Evolutionary conservation across 257 asterid species (phyloP).

Genomic region (Nicotiana obtusifolia): DNA sequence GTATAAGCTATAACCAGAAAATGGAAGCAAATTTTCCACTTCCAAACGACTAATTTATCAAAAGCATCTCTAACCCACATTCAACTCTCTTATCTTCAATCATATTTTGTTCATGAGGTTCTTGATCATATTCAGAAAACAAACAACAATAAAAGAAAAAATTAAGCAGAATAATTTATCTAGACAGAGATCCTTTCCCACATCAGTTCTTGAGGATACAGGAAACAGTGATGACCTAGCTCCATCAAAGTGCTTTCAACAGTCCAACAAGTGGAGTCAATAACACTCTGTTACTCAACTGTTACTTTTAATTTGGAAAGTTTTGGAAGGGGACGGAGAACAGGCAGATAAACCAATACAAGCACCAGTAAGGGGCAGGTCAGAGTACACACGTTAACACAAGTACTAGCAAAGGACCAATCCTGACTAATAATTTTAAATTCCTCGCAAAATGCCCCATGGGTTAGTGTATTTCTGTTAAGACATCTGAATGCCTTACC

Average conservation of each 20-base stretch:
- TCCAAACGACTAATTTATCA: not conserved
- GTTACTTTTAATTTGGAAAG: not conserved
- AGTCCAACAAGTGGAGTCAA: not conserved
- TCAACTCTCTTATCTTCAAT: not conserved
- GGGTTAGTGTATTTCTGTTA: not conserved
- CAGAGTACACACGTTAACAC: not conserved
- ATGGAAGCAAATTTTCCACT: not conserved
- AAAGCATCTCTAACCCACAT: not conserved
- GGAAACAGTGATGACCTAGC: not conserved
- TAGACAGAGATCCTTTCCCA: not conserved
- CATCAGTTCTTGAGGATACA: not conserved
- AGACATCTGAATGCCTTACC: not conserved
- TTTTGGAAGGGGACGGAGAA: not conserved
- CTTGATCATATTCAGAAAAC: not conserved
- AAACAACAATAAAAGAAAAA: not conserved
- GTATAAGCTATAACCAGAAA: not conserved
- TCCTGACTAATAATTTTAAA: not conserved
- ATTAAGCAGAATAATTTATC: not conserved
- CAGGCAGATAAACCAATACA: not conserved
- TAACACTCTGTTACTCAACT: not conserved
- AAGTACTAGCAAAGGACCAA: not conserved
- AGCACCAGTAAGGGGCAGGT: not conserved
- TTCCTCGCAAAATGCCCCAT: not conserved
- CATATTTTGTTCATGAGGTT: not conserved
- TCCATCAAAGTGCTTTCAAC: not conserved